These are phyloP conservation scores for Candida insectorum DNA, from an alignment of 805 yeast species.

Conservation along the genomic window DNA sequence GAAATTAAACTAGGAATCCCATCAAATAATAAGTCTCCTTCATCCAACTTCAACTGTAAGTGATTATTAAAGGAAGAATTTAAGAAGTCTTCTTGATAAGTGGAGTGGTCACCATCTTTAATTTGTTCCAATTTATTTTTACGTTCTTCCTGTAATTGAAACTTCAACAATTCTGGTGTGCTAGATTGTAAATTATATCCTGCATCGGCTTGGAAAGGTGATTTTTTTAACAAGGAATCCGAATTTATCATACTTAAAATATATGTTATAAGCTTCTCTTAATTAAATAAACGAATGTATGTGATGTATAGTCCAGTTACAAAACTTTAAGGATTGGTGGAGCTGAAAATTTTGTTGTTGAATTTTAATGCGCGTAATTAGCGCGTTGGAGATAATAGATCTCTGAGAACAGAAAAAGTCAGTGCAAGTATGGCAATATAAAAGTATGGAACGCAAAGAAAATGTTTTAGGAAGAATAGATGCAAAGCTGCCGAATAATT, in stretches of 20 bases:
- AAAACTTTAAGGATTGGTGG: too few relatives aligned
- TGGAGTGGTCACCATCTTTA: constrained; percentile 14
- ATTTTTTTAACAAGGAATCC: constrained; percentile 31
- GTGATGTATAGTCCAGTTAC: too few relatives aligned
- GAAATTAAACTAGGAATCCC: constrained; percentile 18
- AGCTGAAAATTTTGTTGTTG: too few relatives aligned
- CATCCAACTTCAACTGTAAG: constrained; percentile 28
- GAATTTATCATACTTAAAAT: constrained; percentile 33
- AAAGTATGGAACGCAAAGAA: too few relatives aligned
- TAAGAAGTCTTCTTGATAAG: constrained; percentile 13
- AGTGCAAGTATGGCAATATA: too few relatives aligned
- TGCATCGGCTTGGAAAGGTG: constrained; percentile 31
- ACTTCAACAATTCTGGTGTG: constrained; percentile 41
- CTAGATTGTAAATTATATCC: constrained; percentile 35
- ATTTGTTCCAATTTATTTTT: constrained; percentile 18
- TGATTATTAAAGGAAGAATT: constrained; percentile 32
- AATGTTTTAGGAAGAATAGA: constrained; percentile 3
- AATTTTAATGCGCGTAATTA: too few relatives aligned
- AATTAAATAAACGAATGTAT: too few relatives aligned
- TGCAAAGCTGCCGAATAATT: constrained; percentile 5
- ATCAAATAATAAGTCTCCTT: constrained; percentile 20
- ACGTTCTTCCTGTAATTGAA: constrained; percentile 41
- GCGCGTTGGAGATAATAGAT: too few relatives aligned
- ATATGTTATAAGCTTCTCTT: too few relatives aligned
- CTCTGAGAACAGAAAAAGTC: too few relatives aligned